These are phyloP conservation scores for Auricularia sp. DNA, from an alignment of 768 basidiomycete genomes.

Conservation along the genomic window DNA sequence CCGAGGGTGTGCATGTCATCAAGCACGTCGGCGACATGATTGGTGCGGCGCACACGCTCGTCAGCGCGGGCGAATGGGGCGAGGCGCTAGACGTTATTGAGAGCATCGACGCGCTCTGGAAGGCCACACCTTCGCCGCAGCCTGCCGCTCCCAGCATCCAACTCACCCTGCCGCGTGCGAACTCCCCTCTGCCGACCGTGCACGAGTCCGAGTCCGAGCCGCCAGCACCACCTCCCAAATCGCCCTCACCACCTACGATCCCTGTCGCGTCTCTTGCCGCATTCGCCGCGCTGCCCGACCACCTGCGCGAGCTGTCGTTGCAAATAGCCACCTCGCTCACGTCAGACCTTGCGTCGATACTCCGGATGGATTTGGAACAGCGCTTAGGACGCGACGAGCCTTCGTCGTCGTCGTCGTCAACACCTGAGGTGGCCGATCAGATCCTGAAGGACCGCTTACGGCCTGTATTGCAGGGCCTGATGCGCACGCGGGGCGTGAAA, in stretches of 20 bases:
- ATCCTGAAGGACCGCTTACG: slow-evolving; percentile 52
- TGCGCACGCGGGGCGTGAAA: slow-evolving; percentile 59
- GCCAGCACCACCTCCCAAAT: slow-evolving; percentile 13
- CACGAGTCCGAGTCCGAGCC: slow-evolving; percentile 25
- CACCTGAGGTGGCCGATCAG: slow-evolving; percentile 22
- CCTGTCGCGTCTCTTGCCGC: slow-evolving; percentile 61
- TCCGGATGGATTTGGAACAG: slow-evolving; percentile 55
- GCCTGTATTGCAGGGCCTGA: slow-evolving; percentile 69
- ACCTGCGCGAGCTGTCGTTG: slow-evolving; percentile 58
- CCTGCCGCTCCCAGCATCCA: slow-evolving; percentile 11
- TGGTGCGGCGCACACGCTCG: slow-evolving; percentile 57
- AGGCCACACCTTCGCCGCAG: slow-evolving; percentile 9
- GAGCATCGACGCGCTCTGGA: slow-evolving; percentile 52
- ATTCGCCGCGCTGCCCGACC: slow-evolving; percentile 63
- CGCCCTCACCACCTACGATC: slow-evolving; percentile 24
- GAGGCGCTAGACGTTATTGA: slow-evolving; percentile 73
- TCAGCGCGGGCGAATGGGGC: slow-evolving; percentile 80
- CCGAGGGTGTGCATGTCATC: slow-evolving; percentile 53
- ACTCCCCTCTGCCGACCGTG: slow-evolving; percentile 27
- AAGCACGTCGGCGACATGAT: slow-evolving; percentile 69
- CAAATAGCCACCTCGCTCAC: slow-evolving; percentile 72
- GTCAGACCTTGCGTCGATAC: slow-evolving; percentile 61
- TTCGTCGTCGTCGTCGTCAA: neutral
- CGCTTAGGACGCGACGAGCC: slow-evolving; percentile 28
- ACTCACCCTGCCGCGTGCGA: slow-evolving; percentile 2